phyloP scores from a whole-genome alignment of 345 rosid species.

The Citrus glauca region DNA sequence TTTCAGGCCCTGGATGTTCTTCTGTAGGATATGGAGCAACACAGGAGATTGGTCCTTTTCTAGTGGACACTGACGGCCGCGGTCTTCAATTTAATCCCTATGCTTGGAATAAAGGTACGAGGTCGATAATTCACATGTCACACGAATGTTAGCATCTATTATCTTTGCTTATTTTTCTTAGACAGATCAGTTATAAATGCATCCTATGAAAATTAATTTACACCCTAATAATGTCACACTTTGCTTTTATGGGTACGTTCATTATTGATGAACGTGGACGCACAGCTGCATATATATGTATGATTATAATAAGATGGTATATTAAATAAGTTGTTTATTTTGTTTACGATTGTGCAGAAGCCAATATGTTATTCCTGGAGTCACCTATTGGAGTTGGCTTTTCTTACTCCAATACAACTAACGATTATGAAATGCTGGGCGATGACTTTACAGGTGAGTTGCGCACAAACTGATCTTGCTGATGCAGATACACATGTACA shows the following conservation, averaged over 20 bases:
- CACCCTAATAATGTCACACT: neutral
- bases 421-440: slow-evolving; percentile 54
- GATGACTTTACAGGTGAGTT: slow-evolving; percentile 74
- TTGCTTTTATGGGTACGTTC: neutral
- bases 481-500: neutral
- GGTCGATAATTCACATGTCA: slow-evolving; percentile 1
- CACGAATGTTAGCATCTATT: neutral
- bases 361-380: slow-evolving; percentile 86
- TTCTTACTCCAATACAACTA: slow-evolving; percentile 77
- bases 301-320: neutral
- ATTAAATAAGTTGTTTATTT: slow-evolving; percentile 16
- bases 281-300: slow-evolving; percentile 11
- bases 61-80: slow-evolving; percentile 62
- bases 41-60: slow-evolving; percentile 95
- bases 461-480: neutral
- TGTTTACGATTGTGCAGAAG: slow-evolving; percentile 52
- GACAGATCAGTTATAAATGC: neutral
- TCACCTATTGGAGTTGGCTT: slow-evolving; percentile 96
- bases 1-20: slow-evolving; percentile 95
- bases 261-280: neutral
- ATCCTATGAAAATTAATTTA: neutral
- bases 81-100: slow-evolving; percentile 58
- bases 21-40: slow-evolving; percentile 97
- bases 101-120: slow-evolving; percentile 80
- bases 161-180: slow-evolving; percentile 2